Evolutionary conservation across 225 moss, liverwort and hornwort species (phyloP).

Genomic region (Climacium dendroides): DNA sequence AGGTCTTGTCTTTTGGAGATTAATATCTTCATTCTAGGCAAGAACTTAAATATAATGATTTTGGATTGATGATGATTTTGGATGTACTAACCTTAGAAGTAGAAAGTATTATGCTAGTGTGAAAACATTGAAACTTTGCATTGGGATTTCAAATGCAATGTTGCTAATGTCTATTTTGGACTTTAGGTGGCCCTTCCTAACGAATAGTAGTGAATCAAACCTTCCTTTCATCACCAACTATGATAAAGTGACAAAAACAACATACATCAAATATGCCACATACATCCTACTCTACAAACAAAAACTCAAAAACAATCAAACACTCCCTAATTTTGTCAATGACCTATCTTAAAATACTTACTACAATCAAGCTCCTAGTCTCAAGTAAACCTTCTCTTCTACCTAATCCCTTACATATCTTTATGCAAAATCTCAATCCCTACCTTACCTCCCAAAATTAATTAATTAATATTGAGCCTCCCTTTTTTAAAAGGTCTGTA

Average conservation of each 20-base stretch:
- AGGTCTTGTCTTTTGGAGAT: fast-evolving
- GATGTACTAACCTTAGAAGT: fast-evolving
- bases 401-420: neutral
- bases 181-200: fast-evolving
- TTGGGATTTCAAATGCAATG: neutral
- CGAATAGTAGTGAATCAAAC: fast-evolving
- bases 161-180: neutral
- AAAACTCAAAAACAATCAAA: neutral
- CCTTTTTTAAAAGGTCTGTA: fast-evolving
- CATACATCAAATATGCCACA: fast-evolving
- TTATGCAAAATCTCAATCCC: fast-evolving
- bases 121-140: neutral
- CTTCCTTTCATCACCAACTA: neutral
- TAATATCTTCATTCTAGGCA: neutral
- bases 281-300: neutral
- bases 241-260: neutral
- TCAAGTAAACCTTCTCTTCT: neutral
- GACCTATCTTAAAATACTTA: neutral
- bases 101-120: neutral
- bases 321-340: neutral
- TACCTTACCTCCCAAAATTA: neutral
- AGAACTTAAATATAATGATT: neutral
- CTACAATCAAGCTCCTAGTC: neutral
- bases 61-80: neutral
- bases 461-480: neutral